Base-by-base conservation (phyloP, 2,329 filamentous ascomycete species). In the Plectosphaerella cucumerina region DNA sequence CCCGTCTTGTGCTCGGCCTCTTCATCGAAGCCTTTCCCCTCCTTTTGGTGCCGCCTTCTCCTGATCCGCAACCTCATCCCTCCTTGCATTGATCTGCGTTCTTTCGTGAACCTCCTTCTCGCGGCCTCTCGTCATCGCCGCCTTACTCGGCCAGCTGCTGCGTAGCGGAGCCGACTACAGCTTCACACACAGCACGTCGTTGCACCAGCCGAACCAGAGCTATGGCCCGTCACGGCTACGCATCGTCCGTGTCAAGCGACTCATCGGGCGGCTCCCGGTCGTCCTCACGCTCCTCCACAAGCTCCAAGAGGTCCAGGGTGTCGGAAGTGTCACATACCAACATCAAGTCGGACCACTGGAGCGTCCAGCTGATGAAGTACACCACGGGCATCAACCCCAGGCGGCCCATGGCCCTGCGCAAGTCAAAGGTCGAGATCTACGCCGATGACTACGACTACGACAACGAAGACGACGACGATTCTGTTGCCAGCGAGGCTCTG, bases 351-450 rank as follows among this genome's bases (percentile, higher is more conserved):
- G 54, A 53, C 15, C 39, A 48, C 41, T 54, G 52, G 54, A 15
- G 47, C 12, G 47, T 54, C 21, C 47, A 48, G 10, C 44, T 56
- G 23, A 53, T 56, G 54, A 57, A 53, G 49, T 57, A 51, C 34
- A 47, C 50, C 10, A 50, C 52, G 5, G 56, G 56, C 12, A 54
- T 50, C 4, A 52, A 50, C 17, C 49, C 50, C 20, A 50, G 42
- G 12, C 52, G 49, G 41, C 47, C 43, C 31, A 17, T 55, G 35
- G 43, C 55, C 8, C 44, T 56, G 14, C 55, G 53, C 8, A 56
- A 50, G 35, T 53, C 46, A 18, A 49, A 49, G 39, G 41, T 51
- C 46, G 18, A 43, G 6, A 41, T 50, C 11, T 39, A 8, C 22
- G 50, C 52, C 6, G 54, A 52, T 6, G 47, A 50, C 47, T 49